Conservation (phyloP, 495 filamentous ascomycete species). For the Neurospora africana region DNA sequence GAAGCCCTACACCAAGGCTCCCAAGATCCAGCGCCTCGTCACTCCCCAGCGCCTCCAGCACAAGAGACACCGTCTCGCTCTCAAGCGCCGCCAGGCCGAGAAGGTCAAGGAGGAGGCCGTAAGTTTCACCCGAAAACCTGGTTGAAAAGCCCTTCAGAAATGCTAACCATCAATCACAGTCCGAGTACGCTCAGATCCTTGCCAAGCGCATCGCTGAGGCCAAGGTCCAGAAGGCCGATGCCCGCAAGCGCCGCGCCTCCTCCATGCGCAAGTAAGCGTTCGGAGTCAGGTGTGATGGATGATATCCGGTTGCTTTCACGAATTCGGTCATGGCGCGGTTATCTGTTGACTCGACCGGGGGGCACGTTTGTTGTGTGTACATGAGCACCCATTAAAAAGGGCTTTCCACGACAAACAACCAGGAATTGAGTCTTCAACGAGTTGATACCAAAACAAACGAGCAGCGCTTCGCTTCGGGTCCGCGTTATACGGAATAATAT, state of each 20-base stretch:
- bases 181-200: constrained; percentile 87
- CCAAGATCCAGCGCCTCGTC: constrained; percentile 96
- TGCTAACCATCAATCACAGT: constrained; percentile 42
- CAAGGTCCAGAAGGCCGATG: constrained; percentile 81
- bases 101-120: constrained; percentile 96
- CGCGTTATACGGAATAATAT: neutral
- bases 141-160: neutral
- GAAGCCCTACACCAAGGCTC: constrained; percentile 97
- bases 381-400: neutral
- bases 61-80: constrained; percentile 92
- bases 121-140: constrained; percentile 35
- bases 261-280: constrained; percentile 80
- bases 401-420: neutral
- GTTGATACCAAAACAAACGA: neutral
- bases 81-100: constrained; percentile 95
- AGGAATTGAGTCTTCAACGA: constrained; percentile 1
- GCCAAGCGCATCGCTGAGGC: constrained; percentile 92
- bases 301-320: constrained; percentile 25
- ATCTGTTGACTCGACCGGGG: constrained; percentile 1
- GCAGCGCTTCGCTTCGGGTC: neutral
- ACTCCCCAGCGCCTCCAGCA: constrained; percentile 99
- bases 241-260: constrained; percentile 88
- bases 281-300: constrained; percentile 31
- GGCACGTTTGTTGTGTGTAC: neutral
- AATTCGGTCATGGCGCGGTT: constrained; percentile 26